Evolutionary conservation across 129 eudicot species (phyloP).

Genomic region (Chrysanthemum seticuspe): DNA sequence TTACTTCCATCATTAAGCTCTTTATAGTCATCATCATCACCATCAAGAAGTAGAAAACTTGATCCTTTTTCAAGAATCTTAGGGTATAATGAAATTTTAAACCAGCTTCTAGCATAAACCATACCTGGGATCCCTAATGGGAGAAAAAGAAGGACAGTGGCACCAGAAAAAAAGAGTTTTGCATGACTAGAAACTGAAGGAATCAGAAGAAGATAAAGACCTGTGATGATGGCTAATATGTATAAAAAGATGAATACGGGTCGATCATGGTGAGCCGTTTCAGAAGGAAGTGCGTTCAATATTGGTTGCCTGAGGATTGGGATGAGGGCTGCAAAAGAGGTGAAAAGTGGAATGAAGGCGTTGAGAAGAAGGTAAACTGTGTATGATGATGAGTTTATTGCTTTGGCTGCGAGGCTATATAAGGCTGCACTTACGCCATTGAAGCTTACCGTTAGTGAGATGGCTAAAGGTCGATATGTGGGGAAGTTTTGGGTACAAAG

Average conservation of each 20-base stretch:
- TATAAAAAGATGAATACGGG: slow-evolving; percentile 53
- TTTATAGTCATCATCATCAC: slow-evolving; percentile 50
- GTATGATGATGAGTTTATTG: slow-evolving; percentile 56
- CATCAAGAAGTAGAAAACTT: slow-evolving; percentile 54
- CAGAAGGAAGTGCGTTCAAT: slow-evolving; percentile 34
- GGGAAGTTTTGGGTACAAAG: slow-evolving; percentile 75
- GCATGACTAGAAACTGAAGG: slow-evolving; percentile 48
- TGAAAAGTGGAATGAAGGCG: slow-evolving; percentile 62
- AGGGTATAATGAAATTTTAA: slow-evolving; percentile 37
- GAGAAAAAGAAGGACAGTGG: slow-evolving; percentile 58
- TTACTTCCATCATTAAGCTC: slow-evolving; percentile 35
- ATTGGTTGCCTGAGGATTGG: slow-evolving; percentile 79
- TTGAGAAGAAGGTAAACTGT: slow-evolving; percentile 71
- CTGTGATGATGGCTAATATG: slow-evolving; percentile 64
- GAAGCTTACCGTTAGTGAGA: slow-evolving; percentile 79
- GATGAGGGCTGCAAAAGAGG: slow-evolving; percentile 52
- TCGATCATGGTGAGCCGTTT: slow-evolving; percentile 46
- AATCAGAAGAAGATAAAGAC: slow-evolving; percentile 73
- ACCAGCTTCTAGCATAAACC: slow-evolving; percentile 72
- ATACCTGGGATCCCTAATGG: slow-evolving; percentile 81
- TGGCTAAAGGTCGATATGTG: slow-evolving; percentile 62
- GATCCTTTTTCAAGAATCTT: slow-evolving; percentile 45
- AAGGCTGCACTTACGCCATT: slow-evolving; percentile 92
- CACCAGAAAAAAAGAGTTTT: slow-evolving; percentile 55
- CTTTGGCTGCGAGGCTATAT: slow-evolving; percentile 74